phyloP scores from a whole-genome alignment of 2,329 filamentous ascomycete species.

The Paraphaeosphaeria sporulosa region DNA sequence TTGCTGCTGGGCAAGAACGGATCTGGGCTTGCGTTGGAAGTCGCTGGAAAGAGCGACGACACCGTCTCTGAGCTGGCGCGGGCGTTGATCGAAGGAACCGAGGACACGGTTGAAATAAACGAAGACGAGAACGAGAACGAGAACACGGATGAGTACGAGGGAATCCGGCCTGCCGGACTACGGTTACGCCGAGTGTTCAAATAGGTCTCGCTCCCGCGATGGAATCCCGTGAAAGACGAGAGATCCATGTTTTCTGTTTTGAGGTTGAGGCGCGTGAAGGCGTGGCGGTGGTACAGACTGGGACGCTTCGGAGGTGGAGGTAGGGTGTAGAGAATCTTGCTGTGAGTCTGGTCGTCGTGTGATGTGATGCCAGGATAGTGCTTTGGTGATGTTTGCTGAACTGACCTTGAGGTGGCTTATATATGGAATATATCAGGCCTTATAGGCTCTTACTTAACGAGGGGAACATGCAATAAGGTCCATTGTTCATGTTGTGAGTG shows the following conservation, averaged over 20 bases:
- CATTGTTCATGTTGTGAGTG: too few species aligned
- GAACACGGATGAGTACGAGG: background rate
- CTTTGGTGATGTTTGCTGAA: too few species aligned
- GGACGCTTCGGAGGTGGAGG: background rate
- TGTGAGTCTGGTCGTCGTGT: too few species aligned
- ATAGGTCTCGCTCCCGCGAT: background rate
- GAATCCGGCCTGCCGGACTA: background rate
- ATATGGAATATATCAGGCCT: too few species aligned
- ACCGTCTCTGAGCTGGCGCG: too few species aligned
- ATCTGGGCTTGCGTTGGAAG: background rate
- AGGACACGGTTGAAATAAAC: background rate
- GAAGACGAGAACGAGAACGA: background rate
- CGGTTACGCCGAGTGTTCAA: background rate
- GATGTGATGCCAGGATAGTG: too few species aligned
- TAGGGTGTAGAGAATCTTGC: background rate
- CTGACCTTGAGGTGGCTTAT: too few species aligned
- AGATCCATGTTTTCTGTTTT: background rate
- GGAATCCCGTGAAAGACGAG: background rate
- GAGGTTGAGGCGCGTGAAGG: background rate
- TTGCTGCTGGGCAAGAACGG: background rate
- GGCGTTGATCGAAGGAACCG: too few species aligned
- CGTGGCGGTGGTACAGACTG: background rate
- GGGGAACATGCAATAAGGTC: too few species aligned
- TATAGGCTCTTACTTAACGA: too few species aligned
- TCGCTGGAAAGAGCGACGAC: too few species aligned